A percentile compares a stretch with the other conserved stretches of the same genome.
phyloP scores from a whole-genome alignment of 2,329 filamentous ascomycete genomes.

The Helicocarpus griseus region DNA sequence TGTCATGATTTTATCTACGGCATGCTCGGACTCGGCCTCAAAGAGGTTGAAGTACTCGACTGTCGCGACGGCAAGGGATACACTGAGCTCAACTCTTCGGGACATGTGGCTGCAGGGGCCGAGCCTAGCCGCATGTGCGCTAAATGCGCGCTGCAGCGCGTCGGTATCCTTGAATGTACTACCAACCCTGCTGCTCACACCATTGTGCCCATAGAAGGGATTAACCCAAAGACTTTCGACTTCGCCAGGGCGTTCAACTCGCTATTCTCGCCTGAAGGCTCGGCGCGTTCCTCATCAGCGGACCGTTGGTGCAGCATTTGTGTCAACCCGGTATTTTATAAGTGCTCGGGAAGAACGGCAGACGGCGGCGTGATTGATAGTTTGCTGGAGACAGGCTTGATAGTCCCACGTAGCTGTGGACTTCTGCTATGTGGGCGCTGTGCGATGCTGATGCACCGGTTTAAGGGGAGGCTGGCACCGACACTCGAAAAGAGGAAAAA shows the following conservation, averaged over 20 bases:
- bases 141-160: constrained; percentile 24
- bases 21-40: constrained; percentile 29
- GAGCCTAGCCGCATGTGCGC: constrained; percentile 30
- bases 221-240: constrained; percentile 13
- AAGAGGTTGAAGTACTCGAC: constrained; percentile 25
- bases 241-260: constrained; percentile 19
- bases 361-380: constrained; percentile 7
- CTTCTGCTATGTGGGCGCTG: constrained; percentile 23
- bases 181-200: constrained; percentile 16
- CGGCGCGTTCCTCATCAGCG: constrained; percentile 8
- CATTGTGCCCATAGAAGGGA: constrained; percentile 18
- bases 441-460: constrained; percentile 11
- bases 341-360: constrained; percentile 18
- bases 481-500: constrained; percentile 13
- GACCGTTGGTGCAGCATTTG: constrained; percentile 35
- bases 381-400: constrained; percentile 4
- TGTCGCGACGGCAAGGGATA: constrained; percentile 27
- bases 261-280: constrained; percentile 13
- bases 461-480: constrained; percentile 14
- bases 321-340: constrained; percentile 27
- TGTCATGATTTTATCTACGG: constrained; percentile 31
- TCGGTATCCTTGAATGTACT: constrained; percentile 27
- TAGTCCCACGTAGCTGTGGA: constrained; percentile 17
- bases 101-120: constrained; percentile 24
- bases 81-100: constrained; percentile 29